Conservation (phyloP, 2,329 filamentous ascomycete genomes). For the Arthroderma uncinatum region DNA sequence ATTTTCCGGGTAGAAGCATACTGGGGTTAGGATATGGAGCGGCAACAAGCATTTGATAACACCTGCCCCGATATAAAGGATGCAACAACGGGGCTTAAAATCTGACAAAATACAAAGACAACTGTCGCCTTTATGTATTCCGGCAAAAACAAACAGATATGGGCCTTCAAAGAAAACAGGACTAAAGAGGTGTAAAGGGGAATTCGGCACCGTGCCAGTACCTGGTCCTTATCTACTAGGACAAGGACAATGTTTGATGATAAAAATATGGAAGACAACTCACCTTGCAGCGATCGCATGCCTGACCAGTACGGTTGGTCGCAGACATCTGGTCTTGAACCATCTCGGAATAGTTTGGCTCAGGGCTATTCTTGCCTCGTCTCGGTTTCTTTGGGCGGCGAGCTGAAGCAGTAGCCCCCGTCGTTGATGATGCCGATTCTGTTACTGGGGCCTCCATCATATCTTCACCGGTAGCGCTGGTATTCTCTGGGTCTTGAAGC, state of each 20-base stretch:
- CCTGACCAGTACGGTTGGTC: constrained; percentile 17
- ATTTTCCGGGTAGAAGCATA: background rate
- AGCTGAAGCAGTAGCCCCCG: background rate
- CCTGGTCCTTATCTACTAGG: too few relatives aligned
- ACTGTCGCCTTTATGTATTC: background rate
- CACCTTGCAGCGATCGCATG: constrained; percentile 25
- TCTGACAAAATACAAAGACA: background rate
- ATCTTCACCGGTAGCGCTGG: background rate
- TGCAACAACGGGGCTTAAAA: background rate
- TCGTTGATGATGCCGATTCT: background rate
- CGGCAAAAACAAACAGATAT: background rate
- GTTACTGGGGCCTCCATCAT: background rate
- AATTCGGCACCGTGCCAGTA: too few relatives aligned
- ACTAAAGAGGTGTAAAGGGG: background rate
- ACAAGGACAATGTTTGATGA: background rate
- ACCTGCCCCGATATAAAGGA: background rate
- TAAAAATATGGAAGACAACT: constrained; percentile 3
- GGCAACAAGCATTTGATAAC: background rate
- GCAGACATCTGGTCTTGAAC: constrained; percentile 16
- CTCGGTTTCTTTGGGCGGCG: constrained; percentile 15
- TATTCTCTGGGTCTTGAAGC: background rate
- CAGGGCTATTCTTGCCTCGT: constrained; percentile 17
- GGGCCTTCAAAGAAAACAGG: background rate
- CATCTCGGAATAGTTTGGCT: constrained; percentile 19
- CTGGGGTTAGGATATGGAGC: background rate